Percentiles rank a stretch among this genome's conserved stretches.
Evolutionary conservation across 2,329 filamentous ascomycete species (phyloP).

Genomic region (Trichoderma sp.): DNA sequence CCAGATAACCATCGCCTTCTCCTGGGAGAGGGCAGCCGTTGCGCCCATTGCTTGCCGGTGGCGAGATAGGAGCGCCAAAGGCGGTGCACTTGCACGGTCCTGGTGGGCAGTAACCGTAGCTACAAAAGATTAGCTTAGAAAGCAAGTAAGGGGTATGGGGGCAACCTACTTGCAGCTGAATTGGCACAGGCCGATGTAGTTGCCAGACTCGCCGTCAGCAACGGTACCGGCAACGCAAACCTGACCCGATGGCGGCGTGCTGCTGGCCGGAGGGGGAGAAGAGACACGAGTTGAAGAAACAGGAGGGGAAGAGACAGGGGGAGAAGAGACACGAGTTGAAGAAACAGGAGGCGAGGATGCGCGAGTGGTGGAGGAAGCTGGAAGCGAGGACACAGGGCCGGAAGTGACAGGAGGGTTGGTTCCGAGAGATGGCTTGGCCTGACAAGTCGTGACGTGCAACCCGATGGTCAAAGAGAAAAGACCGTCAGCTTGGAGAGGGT

Average conservation of each 20-base stretch:
- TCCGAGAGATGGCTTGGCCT: constrained; percentile 32
- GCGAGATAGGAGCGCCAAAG: constrained; percentile 32
- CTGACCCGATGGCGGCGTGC: not conserved
- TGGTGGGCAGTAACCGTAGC: constrained; percentile 33
- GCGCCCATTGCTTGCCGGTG: constrained; percentile 29
- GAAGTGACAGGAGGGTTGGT: constrained; percentile 33
- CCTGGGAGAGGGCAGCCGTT: constrained; percentile 36
- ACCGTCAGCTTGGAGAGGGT: constrained; percentile 16
- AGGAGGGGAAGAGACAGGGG: constrained; percentile 7
- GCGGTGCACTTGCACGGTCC: constrained; percentile 36
- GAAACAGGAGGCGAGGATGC: constrained; percentile 5
- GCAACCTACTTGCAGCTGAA: constrained; percentile 29
- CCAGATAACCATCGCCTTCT: constrained; percentile 39
- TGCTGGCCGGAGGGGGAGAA: constrained; percentile 31
- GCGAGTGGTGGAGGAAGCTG: constrained; percentile 2
- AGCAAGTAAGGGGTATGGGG: not conserved
- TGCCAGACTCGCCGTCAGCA: constrained; percentile 30
- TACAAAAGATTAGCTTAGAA: not conserved
- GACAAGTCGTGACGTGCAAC: constrained; percentile 19
- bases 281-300: no score
- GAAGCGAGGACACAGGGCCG: constrained; percentile 31
- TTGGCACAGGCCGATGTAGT: constrained; percentile 37
- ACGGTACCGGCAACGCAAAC: constrained; percentile 32
- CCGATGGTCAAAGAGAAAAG: constrained; percentile 18
- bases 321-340: constrained; percentile 13